Evolutionary conservation across 2,329 filamentous ascomycete genomes (phyloP).

Genomic region (Diaporthe batatas): DNA sequence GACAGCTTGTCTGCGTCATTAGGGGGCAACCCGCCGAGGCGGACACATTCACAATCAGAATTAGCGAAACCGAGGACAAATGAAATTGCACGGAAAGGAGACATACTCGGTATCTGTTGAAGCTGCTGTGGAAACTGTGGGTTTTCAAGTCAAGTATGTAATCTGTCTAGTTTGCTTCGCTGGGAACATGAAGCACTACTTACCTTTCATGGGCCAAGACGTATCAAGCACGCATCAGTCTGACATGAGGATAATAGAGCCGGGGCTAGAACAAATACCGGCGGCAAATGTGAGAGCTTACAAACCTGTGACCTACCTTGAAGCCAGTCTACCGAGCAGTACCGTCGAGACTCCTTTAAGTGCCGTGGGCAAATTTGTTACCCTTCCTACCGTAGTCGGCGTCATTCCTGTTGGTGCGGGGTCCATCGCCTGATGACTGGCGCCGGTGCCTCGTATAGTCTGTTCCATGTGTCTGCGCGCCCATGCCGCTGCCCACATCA

Average conservation of each 20-base stretch:
- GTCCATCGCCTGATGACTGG: neutral
- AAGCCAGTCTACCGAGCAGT: neutral
- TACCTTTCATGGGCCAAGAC: neutral
- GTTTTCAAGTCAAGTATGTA: no score
- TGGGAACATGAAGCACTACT: neutral
- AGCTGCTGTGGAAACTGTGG: no score
- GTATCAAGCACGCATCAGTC: no score
- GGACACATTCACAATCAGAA: no score
- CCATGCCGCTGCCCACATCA: no score
- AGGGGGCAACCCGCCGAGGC: neutral
- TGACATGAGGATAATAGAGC: no score
- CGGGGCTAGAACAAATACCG: no score
- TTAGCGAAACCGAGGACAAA: no score
- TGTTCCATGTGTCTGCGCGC: neutral
- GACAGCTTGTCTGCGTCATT: neutral
- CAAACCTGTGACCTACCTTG: neutral
- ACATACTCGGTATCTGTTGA: no score
- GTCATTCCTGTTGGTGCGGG: neutral
- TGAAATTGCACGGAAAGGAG: no score
- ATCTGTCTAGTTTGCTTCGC: no score
- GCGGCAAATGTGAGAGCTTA: neutral
- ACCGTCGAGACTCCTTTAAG: no score
- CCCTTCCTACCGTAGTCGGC: conserved; percentile 11
- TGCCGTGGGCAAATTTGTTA: conserved; percentile 10
- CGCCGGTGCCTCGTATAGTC: neutral